Base-by-base conservation (phyloP, 2,329 filamentous ascomycete genomes). In the Apiospora saccharicola region DNA sequence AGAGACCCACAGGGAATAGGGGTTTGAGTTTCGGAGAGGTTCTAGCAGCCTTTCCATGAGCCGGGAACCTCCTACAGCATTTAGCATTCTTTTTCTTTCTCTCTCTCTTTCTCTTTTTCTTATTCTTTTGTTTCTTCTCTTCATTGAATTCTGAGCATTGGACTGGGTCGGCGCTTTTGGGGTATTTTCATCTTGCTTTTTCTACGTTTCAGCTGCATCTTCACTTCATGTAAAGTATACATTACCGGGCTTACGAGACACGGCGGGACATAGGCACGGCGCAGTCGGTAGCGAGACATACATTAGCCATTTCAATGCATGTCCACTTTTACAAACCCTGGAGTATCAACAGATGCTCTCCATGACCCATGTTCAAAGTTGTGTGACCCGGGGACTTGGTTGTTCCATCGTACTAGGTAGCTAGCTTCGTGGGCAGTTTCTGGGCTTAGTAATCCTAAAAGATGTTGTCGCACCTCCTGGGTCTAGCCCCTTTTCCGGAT, bases 291-390 rank as follows among this genome's bases (percentile, higher is more conserved):
- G 57, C 57, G 57, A 64, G 57, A 64, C 34, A 41, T 41, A 64
- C 57, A 64, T 41, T 64, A 64, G 13, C 14, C 57, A 13, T 24
- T 24, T 64, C 57, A 64, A 64, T 41, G 57, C 34, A 64, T 64
- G 57, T 64, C 41, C 41, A 41, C 19, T 41, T 64, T 0, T 6
- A 37, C 30, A 61, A 22, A 2, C 26, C 53, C 8, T 34, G 1
- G 13, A 30, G 13, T 34, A 12, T 61, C 6, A 34, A 10, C 26
- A 2, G 10, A 30, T 34, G 14, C 6, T 30, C 3, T 49, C 24
- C 12, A 22, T 24, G 22, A 47, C 19, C 6, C 12, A 8, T n/a
- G 1, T 24, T 49, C 10, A 4, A 7, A n/a, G 2, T 24, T 49
- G 19, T 47, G 46, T 16, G 4, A 44, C 12, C 4, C 43, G 13